Conservation (phyloP, 2,329 filamentous ascomycete genomes). For the Beauveria medogensis region DNA sequence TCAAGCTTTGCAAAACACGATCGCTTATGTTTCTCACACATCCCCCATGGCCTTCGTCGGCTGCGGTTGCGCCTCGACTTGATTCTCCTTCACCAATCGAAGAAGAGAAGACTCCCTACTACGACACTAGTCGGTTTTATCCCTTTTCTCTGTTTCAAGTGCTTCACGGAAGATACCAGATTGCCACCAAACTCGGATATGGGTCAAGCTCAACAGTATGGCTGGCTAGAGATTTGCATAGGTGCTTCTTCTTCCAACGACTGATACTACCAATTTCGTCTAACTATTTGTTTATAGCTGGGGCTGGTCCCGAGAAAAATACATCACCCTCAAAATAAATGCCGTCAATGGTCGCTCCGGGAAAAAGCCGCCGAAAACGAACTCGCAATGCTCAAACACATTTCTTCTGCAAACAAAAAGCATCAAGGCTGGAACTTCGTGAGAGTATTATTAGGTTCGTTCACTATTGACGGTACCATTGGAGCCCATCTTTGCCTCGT, state of each 20-base stretch:
- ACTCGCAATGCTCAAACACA: neutral
- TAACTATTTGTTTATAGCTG: neutral
- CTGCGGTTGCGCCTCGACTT: neutral
- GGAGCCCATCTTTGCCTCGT: conserved; percentile 16
- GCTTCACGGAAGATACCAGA: conserved; percentile 6
- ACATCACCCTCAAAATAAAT: neutral
- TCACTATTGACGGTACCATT: conserved; percentile 7
- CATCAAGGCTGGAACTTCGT: neutral
- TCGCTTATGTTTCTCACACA: neutral
- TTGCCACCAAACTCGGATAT: conserved; percentile 10
- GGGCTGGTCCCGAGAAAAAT: neutral
- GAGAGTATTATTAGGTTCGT: neutral
- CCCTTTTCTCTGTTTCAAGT: conserved; percentile 1
- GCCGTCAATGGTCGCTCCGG: neutral
- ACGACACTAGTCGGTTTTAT: neutral
- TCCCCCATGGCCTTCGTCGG: neutral
- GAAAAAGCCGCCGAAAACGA: neutral
- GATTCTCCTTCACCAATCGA: neutral
- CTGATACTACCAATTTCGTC: neutral
- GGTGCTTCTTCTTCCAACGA: neutral
- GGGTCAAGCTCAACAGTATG: conserved; percentile 9
- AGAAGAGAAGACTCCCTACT: neutral
- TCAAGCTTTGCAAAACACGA: neutral
- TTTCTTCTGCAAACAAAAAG: neutral
- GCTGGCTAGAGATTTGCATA: conserved; percentile 10